These are phyloP conservation scores for Fusarium tupiense DNA, from an alignment of 2,329 filamentous ascomycete genomes.

Conservation along the genomic window DNA sequence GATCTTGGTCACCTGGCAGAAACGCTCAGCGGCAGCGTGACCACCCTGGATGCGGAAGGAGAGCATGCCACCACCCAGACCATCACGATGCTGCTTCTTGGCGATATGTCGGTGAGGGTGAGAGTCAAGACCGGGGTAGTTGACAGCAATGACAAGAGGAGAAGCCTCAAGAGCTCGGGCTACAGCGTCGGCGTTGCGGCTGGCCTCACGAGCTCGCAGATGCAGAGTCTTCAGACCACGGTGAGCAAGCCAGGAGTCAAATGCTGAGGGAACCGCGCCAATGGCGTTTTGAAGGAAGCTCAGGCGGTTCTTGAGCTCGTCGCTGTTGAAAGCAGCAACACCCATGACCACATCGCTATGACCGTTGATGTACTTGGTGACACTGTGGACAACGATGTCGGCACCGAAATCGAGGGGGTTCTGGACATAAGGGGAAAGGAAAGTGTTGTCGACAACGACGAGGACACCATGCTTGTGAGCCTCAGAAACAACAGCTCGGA, in stretches of 20 bases:
- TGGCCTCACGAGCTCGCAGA: slow-evolving; percentile 87
- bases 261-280: slow-evolving; percentile 91
- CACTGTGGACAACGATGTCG: slow-evolving; percentile 95
- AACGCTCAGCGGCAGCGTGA: slow-evolving; percentile 84
- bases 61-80: slow-evolving; percentile 96
- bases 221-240: slow-evolving; percentile 97
- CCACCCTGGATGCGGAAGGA: slow-evolving; percentile 94
- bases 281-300: slow-evolving; percentile 97
- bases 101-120: slow-evolving; percentile 89
- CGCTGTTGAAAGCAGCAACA: slow-evolving; percentile 92
- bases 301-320: slow-evolving; percentile 78
- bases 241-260: slow-evolving; percentile 98
- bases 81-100: slow-evolving; percentile 89
- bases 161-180: slow-evolving; percentile 81
- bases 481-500: slow-evolving; percentile 81
- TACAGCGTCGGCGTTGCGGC: slow-evolving; percentile 80
- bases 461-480: slow-evolving; percentile 90
- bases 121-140: slow-evolving; percentile 91
- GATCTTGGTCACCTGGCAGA: slow-evolving; percentile 89
- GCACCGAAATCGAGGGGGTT: slow-evolving; percentile 95
- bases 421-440: slow-evolving; percentile 95
- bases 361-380: slow-evolving; percentile 99
- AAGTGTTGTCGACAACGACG: slow-evolving; percentile 99
- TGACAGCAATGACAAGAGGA: slow-evolving; percentile 85
- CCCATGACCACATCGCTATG: slow-evolving; percentile 98